phyloP scores from a whole-genome alignment of 2,329 filamentous ascomycete genomes.

The Rhynchosporium agropyri region DNA sequence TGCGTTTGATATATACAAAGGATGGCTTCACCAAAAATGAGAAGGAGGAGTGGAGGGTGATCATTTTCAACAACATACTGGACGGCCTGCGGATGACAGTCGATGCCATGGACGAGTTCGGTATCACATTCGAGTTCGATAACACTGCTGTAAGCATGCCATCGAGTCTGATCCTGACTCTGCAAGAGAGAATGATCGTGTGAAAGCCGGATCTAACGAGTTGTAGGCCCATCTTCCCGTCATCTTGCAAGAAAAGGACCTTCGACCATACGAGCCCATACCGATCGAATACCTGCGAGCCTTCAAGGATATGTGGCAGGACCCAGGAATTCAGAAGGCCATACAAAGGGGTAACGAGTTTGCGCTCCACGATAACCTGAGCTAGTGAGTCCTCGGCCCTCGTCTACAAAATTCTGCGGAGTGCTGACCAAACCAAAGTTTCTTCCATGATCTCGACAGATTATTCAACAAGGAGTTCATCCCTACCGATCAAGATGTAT shows the following conservation, averaged over 20 bases:
- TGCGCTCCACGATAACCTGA: constrained; percentile 91
- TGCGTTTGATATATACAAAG: constrained; percentile 95
- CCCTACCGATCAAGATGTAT: constrained; percentile 90
- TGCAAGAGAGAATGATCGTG: not conserved
- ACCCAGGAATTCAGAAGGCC: constrained; percentile 81
- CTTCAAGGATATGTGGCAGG: constrained; percentile 82
- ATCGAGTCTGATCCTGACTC: not conserved
- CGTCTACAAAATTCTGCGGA: constrained; percentile 16
- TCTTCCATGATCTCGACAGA: constrained; percentile 77
- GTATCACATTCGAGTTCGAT: constrained; percentile 75
- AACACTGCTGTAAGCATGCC: constrained; percentile 71
- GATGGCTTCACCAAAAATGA: constrained; percentile 83
- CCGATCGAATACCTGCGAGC: constrained; percentile 77
- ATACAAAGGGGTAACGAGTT: constrained; percentile 95
- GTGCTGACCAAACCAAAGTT: constrained; percentile 56
- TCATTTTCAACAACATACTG: constrained; percentile 93
- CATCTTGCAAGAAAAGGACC: constrained; percentile 78
- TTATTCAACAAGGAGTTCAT: constrained; percentile 78
- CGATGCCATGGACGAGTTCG: constrained; percentile 86
- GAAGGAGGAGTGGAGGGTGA: constrained; percentile 89
- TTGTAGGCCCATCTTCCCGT: constrained; percentile 76
- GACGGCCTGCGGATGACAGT: constrained; percentile 89
- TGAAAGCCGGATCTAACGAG: constrained; percentile 1
- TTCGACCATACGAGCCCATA: constrained; percentile 79
- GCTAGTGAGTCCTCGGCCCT: constrained; percentile 69